Evolutionary conservation across 1,284 basidiomycete genomes (phyloP).

Genomic region (Xerocomus minutiporus): DNA sequence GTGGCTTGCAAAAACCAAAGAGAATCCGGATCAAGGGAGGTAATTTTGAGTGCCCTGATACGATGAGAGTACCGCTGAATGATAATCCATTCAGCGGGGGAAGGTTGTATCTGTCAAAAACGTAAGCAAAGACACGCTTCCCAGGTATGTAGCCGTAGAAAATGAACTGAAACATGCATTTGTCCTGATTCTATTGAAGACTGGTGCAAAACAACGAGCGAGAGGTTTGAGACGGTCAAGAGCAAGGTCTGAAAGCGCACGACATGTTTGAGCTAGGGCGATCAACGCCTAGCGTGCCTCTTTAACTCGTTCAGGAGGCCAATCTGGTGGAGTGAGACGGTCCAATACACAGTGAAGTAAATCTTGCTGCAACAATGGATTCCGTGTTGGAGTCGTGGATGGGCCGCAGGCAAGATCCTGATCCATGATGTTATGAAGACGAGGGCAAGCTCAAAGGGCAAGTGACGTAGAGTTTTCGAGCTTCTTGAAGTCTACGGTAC

Average conservation of each 20-base stretch:
- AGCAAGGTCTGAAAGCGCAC: neutral
- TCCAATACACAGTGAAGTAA: neutral
- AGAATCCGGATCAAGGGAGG: neutral
- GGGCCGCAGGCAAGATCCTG: neutral
- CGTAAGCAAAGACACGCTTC: neutral
- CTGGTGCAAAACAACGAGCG: neutral
- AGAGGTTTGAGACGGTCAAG: neutral
- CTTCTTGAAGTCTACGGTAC: too few species aligned
- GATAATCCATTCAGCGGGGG: neutral
- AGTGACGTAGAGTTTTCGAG: too few species aligned
- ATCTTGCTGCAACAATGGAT: neutral
- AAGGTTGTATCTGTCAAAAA: neutral
- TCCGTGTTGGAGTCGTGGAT: neutral
- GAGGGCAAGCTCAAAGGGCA: too few species aligned
- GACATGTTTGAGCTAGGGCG: neutral
- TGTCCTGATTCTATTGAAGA: too few species aligned
- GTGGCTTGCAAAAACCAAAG: neutral
- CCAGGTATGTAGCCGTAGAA: neutral
- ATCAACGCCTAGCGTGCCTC: neutral
- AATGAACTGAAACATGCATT: neutral
- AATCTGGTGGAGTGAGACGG: neutral
- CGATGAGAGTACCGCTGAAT: conserved; percentile 6
- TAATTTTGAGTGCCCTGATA: neutral
- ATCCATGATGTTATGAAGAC: too few species aligned
- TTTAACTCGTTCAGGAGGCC: neutral